Percentiles rank a stretch among this genome's conserved stretches.
These are phyloP conservation scores for Botryotinia globosa DNA, from an alignment of 2,329 filamentous ascomycete genomes.

Conservation along the genomic window DNA sequence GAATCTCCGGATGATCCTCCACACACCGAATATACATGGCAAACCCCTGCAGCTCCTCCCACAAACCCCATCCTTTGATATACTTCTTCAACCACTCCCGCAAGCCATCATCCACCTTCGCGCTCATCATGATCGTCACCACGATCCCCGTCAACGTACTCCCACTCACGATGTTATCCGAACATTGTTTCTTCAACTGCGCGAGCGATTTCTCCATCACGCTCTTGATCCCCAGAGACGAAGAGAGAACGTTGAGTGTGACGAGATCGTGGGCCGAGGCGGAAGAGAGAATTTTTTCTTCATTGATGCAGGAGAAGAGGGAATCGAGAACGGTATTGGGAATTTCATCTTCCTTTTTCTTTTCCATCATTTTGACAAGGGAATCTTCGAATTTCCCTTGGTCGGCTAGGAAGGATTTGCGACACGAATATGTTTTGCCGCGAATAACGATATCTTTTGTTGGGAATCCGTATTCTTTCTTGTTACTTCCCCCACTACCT, in stretches of 20 bases:
- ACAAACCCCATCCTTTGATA: slow-evolving; percentile 17
- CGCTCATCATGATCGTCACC: slow-evolving; percentile 25
- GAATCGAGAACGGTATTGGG: slow-evolving; percentile 29
- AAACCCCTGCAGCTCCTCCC: not conserved
- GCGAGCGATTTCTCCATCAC: slow-evolving; percentile 25
- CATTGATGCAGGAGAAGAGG: slow-evolving; percentile 34
- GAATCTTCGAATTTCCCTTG: slow-evolving; percentile 32
- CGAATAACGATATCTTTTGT: slow-evolving; percentile 34
- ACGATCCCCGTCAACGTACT: slow-evolving; percentile 24
- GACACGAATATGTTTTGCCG: slow-evolving; percentile 29
- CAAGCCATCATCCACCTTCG: slow-evolving; percentile 30
- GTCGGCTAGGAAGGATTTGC: slow-evolving; percentile 31
- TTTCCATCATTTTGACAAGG: slow-evolving; percentile 30
- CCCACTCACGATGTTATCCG: not conserved
- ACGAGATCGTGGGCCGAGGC: slow-evolving; percentile 31
- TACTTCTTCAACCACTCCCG: slow-evolving; percentile 29
- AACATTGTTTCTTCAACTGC: slow-evolving; percentile 25
- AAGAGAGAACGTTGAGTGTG: slow-evolving; percentile 30
- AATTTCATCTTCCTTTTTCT: slow-evolving; percentile 31
- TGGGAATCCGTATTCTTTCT: slow-evolving; percentile 25
- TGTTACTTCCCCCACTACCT: not conserved
- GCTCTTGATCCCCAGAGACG: slow-evolving; percentile 26
- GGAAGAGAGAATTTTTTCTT: slow-evolving; percentile 24
- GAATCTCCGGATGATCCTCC: slow-evolving; percentile 23
- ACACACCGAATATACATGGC: slow-evolving; percentile 1